Evolutionary conservation across 495 filamentous ascomycete species (phyloP).

Genomic region (Podospora tetraspora): DNA sequence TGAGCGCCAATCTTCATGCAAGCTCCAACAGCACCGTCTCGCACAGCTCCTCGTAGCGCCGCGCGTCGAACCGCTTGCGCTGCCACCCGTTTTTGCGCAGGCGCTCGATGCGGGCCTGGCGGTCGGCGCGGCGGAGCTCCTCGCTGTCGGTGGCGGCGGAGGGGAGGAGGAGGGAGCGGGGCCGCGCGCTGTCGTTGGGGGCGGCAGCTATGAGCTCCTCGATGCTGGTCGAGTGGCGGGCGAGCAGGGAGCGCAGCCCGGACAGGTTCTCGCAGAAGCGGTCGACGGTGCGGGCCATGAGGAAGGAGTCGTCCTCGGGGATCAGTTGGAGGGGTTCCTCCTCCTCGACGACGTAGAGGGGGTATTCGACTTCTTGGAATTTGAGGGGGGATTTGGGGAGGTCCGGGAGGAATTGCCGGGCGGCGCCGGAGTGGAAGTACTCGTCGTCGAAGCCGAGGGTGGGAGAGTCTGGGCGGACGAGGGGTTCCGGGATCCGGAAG

Average conservation of each 20-base stretch:
- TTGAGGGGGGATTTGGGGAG: conserved; percentile 12
- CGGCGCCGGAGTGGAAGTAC: conserved; percentile 23
- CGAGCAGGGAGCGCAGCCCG: conserved; percentile 35
- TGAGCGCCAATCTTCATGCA: conserved; percentile 3
- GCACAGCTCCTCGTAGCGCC: conserved; percentile 45
- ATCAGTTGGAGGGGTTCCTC: conserved; percentile 6
- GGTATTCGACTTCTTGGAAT: conserved; percentile 26
- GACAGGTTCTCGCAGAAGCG: conserved; percentile 41
- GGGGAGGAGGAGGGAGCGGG: conserved; percentile 9
- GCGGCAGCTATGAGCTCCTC: conserved; percentile 28
- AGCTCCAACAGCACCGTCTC: conserved; percentile 44
- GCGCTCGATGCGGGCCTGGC: conserved; percentile 42
- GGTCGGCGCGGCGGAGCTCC: conserved; percentile 27
- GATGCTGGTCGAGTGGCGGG: conserved; percentile 36
- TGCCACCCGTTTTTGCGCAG: conserved; percentile 43
- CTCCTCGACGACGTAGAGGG: conserved; percentile 18
- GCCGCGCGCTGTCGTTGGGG: conserved; percentile 10
- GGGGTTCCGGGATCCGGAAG: conserved; percentile 34
- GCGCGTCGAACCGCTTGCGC: conserved; percentile 45
- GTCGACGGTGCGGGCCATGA: conserved; percentile 37
- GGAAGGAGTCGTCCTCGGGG: conserved; percentile 27
- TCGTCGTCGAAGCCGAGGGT: conserved; percentile 41
- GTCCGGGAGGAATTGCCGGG: conserved; percentile 21
- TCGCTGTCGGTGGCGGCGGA: conserved; percentile 14
- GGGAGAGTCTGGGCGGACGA: conserved; percentile 43